These are phyloP conservation scores for Pseudevernia furfuracea DNA, from an alignment of 495 filamentous ascomycete genomes.

Conservation along the genomic window DNA sequence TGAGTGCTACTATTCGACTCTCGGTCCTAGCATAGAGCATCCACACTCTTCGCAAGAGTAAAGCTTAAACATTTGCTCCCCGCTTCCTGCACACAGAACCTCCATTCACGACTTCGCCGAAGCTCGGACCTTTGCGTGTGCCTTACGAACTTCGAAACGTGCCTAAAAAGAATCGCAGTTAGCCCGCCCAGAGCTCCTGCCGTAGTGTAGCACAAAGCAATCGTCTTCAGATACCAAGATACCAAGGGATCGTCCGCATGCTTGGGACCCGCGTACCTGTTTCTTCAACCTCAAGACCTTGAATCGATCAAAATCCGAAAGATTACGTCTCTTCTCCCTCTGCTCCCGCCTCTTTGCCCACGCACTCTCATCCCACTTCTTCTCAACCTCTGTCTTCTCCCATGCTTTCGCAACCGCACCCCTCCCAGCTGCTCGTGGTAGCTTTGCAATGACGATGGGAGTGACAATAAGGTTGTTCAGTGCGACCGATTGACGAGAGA, in stretches of 20 bases:
- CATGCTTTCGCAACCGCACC: slow-evolving; percentile 74
- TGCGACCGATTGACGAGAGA: slow-evolving; percentile 74
- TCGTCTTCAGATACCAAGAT: background rate
- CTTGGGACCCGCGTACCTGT: slow-evolving; percentile 54
- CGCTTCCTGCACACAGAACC: background rate
- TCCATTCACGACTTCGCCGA: slow-evolving; percentile 39
- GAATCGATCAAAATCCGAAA: slow-evolving; percentile 99
- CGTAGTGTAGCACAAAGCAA: background rate
- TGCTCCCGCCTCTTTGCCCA: slow-evolving; percentile 85
- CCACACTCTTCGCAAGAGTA: background rate
- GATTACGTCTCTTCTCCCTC: slow-evolving; percentile 73
- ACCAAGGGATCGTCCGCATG: background rate
- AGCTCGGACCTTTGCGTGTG: slow-evolving; percentile 67
- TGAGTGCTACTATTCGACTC: background rate
- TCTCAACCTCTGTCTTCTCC: slow-evolving; percentile 79
- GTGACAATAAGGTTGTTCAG: slow-evolving; percentile 82
- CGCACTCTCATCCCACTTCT: slow-evolving; percentile 78
- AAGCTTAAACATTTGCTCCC: slow-evolving; percentile 1
- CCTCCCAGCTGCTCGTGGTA: slow-evolving; percentile 79
- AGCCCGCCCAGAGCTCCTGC: background rate
- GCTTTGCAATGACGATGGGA: slow-evolving; percentile 76
- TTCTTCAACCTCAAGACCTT: slow-evolving; percentile 97
- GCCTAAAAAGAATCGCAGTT: slow-evolving; percentile 41
- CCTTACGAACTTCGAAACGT: slow-evolving; percentile 92
- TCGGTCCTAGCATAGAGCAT: background rate